These are phyloP conservation scores for Gigaspora rosea DNA, from an alignment of 192 early-diverging fungal genomes.

Conservation along the genomic window DNA sequence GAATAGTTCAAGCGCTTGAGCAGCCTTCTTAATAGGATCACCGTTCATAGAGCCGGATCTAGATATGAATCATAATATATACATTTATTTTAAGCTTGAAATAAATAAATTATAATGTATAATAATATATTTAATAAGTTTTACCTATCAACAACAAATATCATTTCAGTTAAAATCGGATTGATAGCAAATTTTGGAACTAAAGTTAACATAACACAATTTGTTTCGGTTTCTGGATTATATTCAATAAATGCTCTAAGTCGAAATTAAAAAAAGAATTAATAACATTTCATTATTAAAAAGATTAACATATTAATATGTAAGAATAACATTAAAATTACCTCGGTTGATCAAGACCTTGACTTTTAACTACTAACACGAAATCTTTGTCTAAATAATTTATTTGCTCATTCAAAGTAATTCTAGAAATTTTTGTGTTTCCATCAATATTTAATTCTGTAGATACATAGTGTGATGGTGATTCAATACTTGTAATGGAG, in stretches of 20 bases:
- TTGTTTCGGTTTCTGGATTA: slow-evolving; percentile 36
- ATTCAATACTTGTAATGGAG: too few relatives aligned
- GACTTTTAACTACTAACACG: too few relatives aligned
- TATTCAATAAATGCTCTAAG: slow-evolving; percentile 40
- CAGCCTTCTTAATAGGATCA: slow-evolving; percentile 39
- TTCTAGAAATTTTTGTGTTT: too few relatives aligned
- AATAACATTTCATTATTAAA: too few relatives aligned
- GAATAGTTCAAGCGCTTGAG: slow-evolving; percentile 47
- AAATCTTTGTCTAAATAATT: too few relatives aligned
- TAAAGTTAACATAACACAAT: slow-evolving; percentile 45
- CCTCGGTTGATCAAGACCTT: too few relatives aligned
- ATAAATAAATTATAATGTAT: neutral
- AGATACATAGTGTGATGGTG: too few relatives aligned
- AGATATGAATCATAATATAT: neutral
- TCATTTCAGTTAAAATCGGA: slow-evolving; percentile 35
- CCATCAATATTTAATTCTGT: too few relatives aligned
- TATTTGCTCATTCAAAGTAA: too few relatives aligned
- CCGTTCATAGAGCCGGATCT: slow-evolving; percentile 59
- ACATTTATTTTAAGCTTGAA: neutral
- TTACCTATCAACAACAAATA: slow-evolving; percentile 50
- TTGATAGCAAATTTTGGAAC: slow-evolving; percentile 42
- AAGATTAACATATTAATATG: too few relatives aligned
- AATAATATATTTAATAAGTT: neutral
- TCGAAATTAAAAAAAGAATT: too few relatives aligned
- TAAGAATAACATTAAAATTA: too few relatives aligned